Conservation (phyloP, 1,284 basidiomycete genomes). For the Xerocomus alliaceus region DNA sequence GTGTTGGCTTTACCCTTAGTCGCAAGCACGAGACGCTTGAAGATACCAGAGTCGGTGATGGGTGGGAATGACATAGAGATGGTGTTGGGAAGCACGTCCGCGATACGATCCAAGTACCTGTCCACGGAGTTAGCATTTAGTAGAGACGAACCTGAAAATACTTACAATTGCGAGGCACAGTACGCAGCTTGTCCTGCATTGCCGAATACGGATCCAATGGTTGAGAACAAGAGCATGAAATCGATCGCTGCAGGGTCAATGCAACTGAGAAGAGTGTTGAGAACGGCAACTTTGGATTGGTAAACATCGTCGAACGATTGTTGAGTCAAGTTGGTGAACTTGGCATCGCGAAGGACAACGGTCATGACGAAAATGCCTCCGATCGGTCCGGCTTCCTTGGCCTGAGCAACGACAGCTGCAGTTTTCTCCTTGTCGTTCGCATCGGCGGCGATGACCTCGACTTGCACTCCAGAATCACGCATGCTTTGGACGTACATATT, state of each 20-base stretch:
- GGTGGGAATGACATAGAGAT: conserved; percentile 44
- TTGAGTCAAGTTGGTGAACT: conserved; percentile 42
- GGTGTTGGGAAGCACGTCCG: conserved; percentile 36
- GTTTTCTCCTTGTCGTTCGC: conserved; percentile 28
- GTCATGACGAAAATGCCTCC: conserved; percentile 42
- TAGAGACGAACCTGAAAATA: background rate
- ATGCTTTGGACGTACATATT: conserved; percentile 36
- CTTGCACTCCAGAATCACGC: conserved; percentile 23
- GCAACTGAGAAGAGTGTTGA: conserved; percentile 33
- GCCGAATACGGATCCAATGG: conserved; percentile 40
- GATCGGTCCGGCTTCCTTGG: conserved; percentile 25
- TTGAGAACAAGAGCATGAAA: conserved; percentile 42
- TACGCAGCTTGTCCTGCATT: conserved; percentile 45
- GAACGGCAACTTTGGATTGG: conserved; percentile 38
- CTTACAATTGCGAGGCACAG: conserved; percentile 39
- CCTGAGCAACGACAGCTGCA: conserved; percentile 27
- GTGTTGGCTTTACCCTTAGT: conserved; percentile 40
- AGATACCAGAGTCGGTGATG: conserved; percentile 42
- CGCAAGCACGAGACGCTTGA: conserved; percentile 38
- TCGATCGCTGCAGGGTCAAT: conserved; percentile 37
- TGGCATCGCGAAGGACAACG: conserved; percentile 41
- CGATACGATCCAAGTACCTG: conserved; percentile 39
- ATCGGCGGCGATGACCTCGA: conserved; percentile 38
- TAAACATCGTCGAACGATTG: conserved; percentile 42
- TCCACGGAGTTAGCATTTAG: background rate